Conservation (phyloP, 805 yeast species). For the Cyberlindnera galapagoensis region DNA sequence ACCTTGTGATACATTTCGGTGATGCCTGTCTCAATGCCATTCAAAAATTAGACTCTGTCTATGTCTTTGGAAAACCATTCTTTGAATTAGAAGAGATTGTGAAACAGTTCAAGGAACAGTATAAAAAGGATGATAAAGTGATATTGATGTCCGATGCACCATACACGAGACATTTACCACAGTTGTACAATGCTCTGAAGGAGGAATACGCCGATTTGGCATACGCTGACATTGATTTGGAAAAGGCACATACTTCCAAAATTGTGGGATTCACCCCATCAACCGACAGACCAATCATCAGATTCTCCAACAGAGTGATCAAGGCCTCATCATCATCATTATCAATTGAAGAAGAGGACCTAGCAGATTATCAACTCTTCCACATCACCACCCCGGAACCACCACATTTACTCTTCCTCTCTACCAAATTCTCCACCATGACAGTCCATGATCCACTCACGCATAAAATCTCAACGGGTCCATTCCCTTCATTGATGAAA, state of each 20-base stretch:
- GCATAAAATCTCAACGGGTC: slow-evolving; percentile 39
- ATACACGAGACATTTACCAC: slow-evolving; percentile 39
- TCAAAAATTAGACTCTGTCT: slow-evolving; percentile 64
- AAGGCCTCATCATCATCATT: slow-evolving; percentile 20
- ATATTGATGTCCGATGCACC: slow-evolving; percentile 75
- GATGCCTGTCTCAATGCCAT: slow-evolving; percentile 88
- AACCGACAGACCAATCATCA: slow-evolving; percentile 3
- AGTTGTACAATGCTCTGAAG: slow-evolving; percentile 31
- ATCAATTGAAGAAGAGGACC: slow-evolving; percentile 25
- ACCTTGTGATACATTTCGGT: slow-evolving; percentile 86
- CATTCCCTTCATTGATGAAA: slow-evolving; percentile 73
- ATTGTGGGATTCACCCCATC: slow-evolving; percentile 35
- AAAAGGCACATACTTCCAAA: slow-evolving; percentile 27
- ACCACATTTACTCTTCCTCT: slow-evolving; percentile 68
- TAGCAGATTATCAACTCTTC: slow-evolving; percentile 51
- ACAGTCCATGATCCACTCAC: slow-evolving; percentile 41
- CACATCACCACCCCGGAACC: slow-evolving; percentile 71
- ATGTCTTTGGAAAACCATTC: slow-evolving; percentile 68
- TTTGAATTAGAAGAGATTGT: slow-evolving; percentile 38
- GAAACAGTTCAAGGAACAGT: slow-evolving; percentile 35
- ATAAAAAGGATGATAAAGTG: slow-evolving; percentile 37
- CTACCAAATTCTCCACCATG: slow-evolving; percentile 59
- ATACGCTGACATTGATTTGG: slow-evolving; percentile 34
- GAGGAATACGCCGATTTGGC: slow-evolving; percentile 29
- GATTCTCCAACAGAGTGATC: slow-evolving; percentile 26